Evolutionary conservation across 768 basidiomycete genomes (phyloP).

Genomic region (Cyclocybe aegerita): DNA sequence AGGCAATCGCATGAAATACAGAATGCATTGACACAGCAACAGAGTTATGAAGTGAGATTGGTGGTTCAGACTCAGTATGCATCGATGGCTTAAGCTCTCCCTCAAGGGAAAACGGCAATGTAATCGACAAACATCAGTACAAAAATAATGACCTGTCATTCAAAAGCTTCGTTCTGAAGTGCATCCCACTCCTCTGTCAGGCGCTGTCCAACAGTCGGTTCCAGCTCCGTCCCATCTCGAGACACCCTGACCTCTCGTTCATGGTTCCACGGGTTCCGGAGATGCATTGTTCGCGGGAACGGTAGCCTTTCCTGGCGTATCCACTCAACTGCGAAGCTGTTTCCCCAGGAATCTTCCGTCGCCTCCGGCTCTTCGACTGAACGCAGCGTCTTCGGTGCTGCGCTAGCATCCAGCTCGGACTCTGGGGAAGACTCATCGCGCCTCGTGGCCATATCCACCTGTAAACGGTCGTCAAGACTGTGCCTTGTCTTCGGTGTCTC

Average conservation of each 20-base stretch:
- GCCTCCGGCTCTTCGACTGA: slow-evolving; percentile 19
- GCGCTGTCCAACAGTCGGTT: slow-evolving; percentile 69
- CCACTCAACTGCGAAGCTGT: slow-evolving; percentile 85
- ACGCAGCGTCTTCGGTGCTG: slow-evolving; percentile 19
- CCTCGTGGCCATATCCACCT: background rate
- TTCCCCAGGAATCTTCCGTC: slow-evolving; percentile 52
- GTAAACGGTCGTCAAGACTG: slow-evolving; percentile 29
- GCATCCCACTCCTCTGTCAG: slow-evolving; percentile 74
- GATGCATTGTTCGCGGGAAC: slow-evolving; percentile 72
- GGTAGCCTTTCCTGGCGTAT: slow-evolving; percentile 66
- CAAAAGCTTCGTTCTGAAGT: too few species aligned
- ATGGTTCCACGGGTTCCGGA: slow-evolving; percentile 93
- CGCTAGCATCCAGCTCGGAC: slow-evolving; percentile 40
- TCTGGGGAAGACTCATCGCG: slow-evolving; percentile 5
- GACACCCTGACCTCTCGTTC: slow-evolving; percentile 81
- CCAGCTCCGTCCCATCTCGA: slow-evolving; percentile 89
- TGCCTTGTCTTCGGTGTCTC: slow-evolving; percentile 21
- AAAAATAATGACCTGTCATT: too few species aligned
- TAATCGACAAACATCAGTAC: too few species aligned
- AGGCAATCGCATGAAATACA: too few species aligned
- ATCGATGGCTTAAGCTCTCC: too few species aligned
- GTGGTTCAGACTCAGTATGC: too few species aligned
- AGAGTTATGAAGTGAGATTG: too few species aligned
- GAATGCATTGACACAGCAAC: too few species aligned
- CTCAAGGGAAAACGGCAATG: too few species aligned